Conservation (phyloP, 2,329 filamentous ascomycete species). For the Dothistroma septosporum region DNA sequence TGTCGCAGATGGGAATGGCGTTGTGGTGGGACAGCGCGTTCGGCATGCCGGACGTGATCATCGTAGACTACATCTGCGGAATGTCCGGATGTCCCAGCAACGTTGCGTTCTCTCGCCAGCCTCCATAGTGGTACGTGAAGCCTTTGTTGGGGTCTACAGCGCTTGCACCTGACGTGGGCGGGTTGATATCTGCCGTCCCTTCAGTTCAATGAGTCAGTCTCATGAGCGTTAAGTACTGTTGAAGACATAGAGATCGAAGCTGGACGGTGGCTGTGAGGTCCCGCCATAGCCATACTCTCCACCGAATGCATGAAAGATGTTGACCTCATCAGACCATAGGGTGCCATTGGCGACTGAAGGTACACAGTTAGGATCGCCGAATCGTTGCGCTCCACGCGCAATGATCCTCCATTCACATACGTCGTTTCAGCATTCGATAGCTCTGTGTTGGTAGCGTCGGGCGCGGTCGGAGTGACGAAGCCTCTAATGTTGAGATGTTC, state of each 20-base stretch:
- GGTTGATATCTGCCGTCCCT: constrained; percentile 31
- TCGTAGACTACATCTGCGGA: constrained; percentile 44
- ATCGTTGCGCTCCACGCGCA: constrained; percentile 55
- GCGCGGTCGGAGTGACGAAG: constrained; percentile 35
- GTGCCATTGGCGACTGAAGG: constrained; percentile 49
- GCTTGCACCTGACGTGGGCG: constrained; percentile 55
- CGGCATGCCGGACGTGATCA: constrained; percentile 57
- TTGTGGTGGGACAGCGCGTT: constrained; percentile 8
- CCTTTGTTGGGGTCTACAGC: constrained; percentile 45
- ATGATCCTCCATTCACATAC: constrained; percentile 24
- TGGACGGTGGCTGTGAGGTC: constrained; percentile 37
- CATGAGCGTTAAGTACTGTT: constrained; percentile 56
- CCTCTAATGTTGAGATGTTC: constrained; percentile 54
- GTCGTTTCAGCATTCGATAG: constrained; percentile 1
- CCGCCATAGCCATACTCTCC: constrained; percentile 53
- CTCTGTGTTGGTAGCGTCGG: constrained; percentile 3
- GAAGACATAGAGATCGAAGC: constrained; percentile 54
- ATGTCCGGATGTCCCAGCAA: background rate
- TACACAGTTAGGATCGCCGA: constrained; percentile 57
- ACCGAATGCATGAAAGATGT: constrained; percentile 61
- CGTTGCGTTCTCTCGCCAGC: constrained; percentile 48
- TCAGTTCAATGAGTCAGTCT: constrained; percentile 45
- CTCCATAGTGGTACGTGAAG: constrained; percentile 55
- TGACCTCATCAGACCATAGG: constrained; percentile 59
- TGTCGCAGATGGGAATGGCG: background rate